Evolutionary conservation across 176 grass and related monocot species (phyloP), one percentile per base, ranked within the genome.

Genomic region (Ananas comosus): DNA sequence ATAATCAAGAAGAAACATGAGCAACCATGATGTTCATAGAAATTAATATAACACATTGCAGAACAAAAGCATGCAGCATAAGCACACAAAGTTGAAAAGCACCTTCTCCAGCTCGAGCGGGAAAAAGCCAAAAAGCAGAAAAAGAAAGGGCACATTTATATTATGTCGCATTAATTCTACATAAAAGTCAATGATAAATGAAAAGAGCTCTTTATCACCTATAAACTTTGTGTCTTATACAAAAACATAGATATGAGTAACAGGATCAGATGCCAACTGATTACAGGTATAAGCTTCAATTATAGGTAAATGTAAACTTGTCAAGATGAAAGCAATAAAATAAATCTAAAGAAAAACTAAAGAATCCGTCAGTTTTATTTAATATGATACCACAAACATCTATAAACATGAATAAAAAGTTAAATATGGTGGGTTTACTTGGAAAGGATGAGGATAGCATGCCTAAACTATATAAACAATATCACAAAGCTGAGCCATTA

Each of bases 301-400:
- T 42, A 42, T 42, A 42, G 4, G 33, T 42, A 42, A 42, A 33
- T 6, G 33, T 42, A 42, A 42, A 42, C 33, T 42, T 42, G 33
- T 42, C 33, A 42, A 42, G 33, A 42, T 42, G 33, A 42, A 56
- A 61, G 10, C 56, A 61, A 18, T 9, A 61, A 9, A 61, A 61
- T 61, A 19, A 2, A 11, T 19, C 21, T 61, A 61, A 61, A 61
- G 10, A 0, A 61, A 61, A 61, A 61, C 13, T 61, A 61, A 61
- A 61, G 16, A 18, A 61, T 18, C n/a, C 2, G 10, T 18, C 21
- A 19, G 53, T 14, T 56, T 56, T n/a, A 13, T n/a, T 56, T 1
- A 56, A 16, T 59, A 59, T 61, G 56, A 61, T 61, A 61, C 54
- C 56, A 22, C 21, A 19, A 61, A 61, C 56, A 61, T 61, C 56